phyloP scores from a whole-genome alignment of 2,329 filamentous ascomycete species.

The Albifimbria verrucaria region DNA sequence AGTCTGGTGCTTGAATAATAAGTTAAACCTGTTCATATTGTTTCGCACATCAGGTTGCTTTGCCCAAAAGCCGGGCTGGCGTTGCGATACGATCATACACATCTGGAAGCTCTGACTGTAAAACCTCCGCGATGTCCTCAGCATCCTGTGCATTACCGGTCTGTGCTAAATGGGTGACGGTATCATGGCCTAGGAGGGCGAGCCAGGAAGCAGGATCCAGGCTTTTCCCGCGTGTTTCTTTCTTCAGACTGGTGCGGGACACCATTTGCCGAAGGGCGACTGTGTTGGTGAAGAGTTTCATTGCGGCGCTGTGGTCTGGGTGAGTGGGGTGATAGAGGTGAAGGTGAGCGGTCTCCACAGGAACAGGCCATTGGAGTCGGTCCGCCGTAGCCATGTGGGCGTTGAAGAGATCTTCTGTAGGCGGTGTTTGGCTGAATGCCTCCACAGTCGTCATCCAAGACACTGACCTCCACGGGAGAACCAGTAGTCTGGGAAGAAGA shows the following conservation, averaged over 20 bases:
- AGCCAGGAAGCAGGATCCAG: constrained; percentile 30
- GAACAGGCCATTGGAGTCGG: constrained; percentile 31
- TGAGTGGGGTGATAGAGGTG: constrained; percentile 51
- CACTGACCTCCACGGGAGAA: constrained; percentile 42
- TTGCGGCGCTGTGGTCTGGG: constrained; percentile 44
- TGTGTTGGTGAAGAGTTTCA: constrained; percentile 42
- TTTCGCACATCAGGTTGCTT: no score
- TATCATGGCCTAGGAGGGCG: constrained; percentile 42
- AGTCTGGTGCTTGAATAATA: no score
- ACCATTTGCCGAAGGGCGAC: no score
- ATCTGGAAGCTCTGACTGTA: constrained; percentile 32
- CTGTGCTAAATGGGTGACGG: constrained; percentile 40
- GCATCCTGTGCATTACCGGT: constrained; percentile 39
- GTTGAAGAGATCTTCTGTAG: constrained; percentile 49
- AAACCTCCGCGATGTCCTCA: constrained; percentile 32
- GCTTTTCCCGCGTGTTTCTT: constrained; percentile 23
- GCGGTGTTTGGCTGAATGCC: constrained; percentile 40
- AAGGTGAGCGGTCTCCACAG: constrained; percentile 50
- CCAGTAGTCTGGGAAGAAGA: constrained; percentile 33
- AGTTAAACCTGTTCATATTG: no score
- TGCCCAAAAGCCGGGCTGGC: no score
- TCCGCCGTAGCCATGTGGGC: constrained; percentile 46
- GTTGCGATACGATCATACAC: no score
- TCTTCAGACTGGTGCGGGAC: no score
- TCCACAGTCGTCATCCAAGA: constrained; percentile 53